Evolutionary conservation across 495 filamentous ascomycete genomes (phyloP), one percentile per base, ranked within the genome.

Genomic region (Glarea lozoyensis): DNA sequence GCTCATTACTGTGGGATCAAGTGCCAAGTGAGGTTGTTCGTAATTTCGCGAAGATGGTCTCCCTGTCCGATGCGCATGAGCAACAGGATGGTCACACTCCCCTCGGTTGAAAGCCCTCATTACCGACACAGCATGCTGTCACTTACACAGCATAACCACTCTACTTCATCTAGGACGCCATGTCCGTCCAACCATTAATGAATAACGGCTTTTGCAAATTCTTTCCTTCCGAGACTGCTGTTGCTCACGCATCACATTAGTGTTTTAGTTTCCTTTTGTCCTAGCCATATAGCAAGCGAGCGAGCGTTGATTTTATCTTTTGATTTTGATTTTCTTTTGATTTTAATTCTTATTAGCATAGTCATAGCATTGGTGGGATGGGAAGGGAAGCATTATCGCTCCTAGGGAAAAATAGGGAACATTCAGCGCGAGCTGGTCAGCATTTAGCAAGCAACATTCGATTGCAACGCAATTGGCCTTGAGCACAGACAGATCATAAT

Each of bases 1-100:
- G 90, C 21, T 92, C 86, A 37, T 73, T 98, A 45, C 81, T 98
- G 53, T 96, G 88, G 88, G 88, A 95, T 55, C 81, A 84, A 58
- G 85, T 98, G 48, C 88, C 93, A 34, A 69, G 78, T 49, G 88
- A 98, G 56, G 86, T 96, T 34, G 89, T 98, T 39, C 78, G 80
- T 45, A 85, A 90, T 63, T 98, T 97, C 66, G 83, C 82, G 53
- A 81, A 84, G 57, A 86, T 94, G 78, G 86, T 92, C 46, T 73
- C 76, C 61, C 71, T 82, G 46, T 57, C 35, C 63, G 62, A 62
- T 46, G 39, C 43, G 17, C 46, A 51, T n/a, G 30, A 36, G 10
- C 37, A 47, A 35, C 37, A 50, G 6, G 40, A 46, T 19, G 41
- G 48, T 43, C 41, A 37, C 21, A 25, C 46, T 18, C 20, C 45